Evolutionary conservation across 2,329 filamentous ascomycete species (phyloP), one percentile per base, ranked within the genome.

Genomic region (Paecilomyces fulvus): DNA sequence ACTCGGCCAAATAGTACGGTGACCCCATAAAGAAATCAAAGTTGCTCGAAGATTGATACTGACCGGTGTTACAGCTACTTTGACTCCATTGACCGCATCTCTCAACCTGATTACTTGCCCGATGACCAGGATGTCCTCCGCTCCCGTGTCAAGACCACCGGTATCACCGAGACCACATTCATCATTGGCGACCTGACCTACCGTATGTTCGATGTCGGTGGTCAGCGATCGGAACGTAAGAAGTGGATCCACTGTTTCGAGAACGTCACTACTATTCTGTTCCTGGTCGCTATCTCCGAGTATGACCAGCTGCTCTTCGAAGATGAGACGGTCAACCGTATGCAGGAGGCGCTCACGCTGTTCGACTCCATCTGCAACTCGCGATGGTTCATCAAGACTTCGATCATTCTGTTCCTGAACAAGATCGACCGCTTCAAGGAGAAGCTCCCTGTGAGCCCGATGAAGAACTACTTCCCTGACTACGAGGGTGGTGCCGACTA

Each of bases 221-320:
- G 92, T 63, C 92, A 96, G 77, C 85, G 92, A 73, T 96, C 90
- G 6, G 92, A 96, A 77, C 87, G 92, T 72, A 96, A 96, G 88
- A 96, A 96, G 84, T 96, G 92, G 92, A 96, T 96, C 66, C 92
- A 96, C 79, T 96, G 92, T 79, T 96, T 96, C 76, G 92, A 96
- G 79, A 96, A 96, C 67, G 92, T 96, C 68, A 96, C 91, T 8
- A 95, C 92, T 9, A 95, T 96, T 65, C 87, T 96, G 43, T 96
- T 96, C 85, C 79, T 96, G 56, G 92, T 96, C 64, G 92, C 92
- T 75, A 96, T 96, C 66, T 96, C 91, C 64, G 92, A 96, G 75
- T 96, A 96, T 79, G 92, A 96, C 73, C 92, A 96, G 78, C 81
- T 96, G 60, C 83, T 96, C 50, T 96, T 96, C 73, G 92, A 96